Conservation (phyloP, 1,284 basidiomycete species). For the Sporisorium graminicola region DNA sequence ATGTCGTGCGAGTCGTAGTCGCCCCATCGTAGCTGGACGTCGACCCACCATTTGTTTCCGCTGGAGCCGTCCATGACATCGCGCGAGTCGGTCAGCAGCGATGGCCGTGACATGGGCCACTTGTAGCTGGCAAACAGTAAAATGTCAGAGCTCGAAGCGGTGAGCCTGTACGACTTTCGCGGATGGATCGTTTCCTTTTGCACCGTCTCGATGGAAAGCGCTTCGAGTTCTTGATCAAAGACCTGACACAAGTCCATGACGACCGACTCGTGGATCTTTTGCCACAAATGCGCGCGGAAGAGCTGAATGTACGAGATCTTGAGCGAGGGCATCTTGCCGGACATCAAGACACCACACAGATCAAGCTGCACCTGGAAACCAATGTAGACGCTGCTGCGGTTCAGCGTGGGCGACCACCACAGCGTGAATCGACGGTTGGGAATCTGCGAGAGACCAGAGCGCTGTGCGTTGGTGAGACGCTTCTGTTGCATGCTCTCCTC, state of each 20-base stretch:
- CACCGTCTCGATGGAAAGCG: constrained; percentile 97
- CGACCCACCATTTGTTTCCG: constrained; percentile 99
- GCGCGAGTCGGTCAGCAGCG: constrained; percentile 93
- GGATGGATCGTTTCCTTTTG: constrained; percentile 99
- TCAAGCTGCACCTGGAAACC: constrained; percentile 99
- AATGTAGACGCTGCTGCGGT: constrained; percentile 98
- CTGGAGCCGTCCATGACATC: constrained; percentile 97
- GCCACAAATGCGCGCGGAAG: constrained; percentile 99
- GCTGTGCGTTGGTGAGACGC: constrained; percentile 88
- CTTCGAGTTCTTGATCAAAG: constrained; percentile 98
- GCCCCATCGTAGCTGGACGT: constrained; percentile 96
- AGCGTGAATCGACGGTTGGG: constrained; percentile 99
- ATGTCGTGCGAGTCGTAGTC: constrained; percentile 92
- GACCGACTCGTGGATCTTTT: constrained; percentile 80
- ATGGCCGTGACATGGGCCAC: constrained; percentile 98
- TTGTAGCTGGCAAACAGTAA: constrained; percentile 88
- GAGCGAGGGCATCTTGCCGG: constrained; percentile 94
- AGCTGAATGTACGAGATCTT: constrained; percentile 90
- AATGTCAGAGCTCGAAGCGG: constrained; percentile 92
- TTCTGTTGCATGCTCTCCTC: constrained; percentile 91
- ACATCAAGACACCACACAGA: constrained; percentile 87
- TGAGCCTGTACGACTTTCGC: constrained; percentile 99
- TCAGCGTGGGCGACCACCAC: constrained; percentile 97
- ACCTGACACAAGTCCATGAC: constrained; percentile 97
- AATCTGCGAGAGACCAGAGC: constrained; percentile 96